Evolutionary conservation across 192 early-diverging fungal species (phyloP), one percentile per base, ranked within the genome.

Genomic region (Haplosporangium gracile): DNA sequence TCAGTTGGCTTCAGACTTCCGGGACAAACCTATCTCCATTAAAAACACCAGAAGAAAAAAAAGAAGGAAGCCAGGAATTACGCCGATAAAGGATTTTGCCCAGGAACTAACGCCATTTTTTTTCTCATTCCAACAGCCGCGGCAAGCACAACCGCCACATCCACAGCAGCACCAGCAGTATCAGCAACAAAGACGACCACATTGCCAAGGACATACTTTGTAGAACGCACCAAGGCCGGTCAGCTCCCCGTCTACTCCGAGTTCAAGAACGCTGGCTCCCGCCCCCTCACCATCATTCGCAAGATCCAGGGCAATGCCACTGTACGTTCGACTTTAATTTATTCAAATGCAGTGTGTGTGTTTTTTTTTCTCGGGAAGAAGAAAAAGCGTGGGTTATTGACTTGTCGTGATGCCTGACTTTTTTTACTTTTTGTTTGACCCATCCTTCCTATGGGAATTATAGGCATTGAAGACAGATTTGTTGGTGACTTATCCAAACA

Each of bases 201-300:
- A 43, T 72, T 80, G 70, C 78, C 87, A 68, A 80, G 51, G 60
- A 55, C 92, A 40, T 96, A 96, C 82, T 91, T 90, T 89, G 81
- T 96, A 34, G 75, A 88, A 72, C 92, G 95, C 75, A 95, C 95
- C 16, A 82, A 89, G 63, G 72, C 91, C 76, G 82, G 88, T 26
- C 84, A 88, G 74, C 89, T 96, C 22, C 95, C 95, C 8, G 95
- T 96, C 5, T 96, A 96, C 78, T 88, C 90, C 4, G 93, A 95
- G 36, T 78, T 92, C 72, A 93, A 88, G 77, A 96, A 96, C 82
- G 94, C 93, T 18, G 82, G 91, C 18, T 93, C 93, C 20, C 92
- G 92, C 68, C 76, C 82, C 60, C 88, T 93, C 75, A 96, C 95
- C 13, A 79, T 94, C 42, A 83, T 96, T 63, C 93, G 94, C 68